A percentile compares a stretch with the other conserved stretches of the same genome.
Evolutionary conservation across 768 basidiomycete genomes (phyloP).

Genomic region (Lactifluus echinatus): DNA sequence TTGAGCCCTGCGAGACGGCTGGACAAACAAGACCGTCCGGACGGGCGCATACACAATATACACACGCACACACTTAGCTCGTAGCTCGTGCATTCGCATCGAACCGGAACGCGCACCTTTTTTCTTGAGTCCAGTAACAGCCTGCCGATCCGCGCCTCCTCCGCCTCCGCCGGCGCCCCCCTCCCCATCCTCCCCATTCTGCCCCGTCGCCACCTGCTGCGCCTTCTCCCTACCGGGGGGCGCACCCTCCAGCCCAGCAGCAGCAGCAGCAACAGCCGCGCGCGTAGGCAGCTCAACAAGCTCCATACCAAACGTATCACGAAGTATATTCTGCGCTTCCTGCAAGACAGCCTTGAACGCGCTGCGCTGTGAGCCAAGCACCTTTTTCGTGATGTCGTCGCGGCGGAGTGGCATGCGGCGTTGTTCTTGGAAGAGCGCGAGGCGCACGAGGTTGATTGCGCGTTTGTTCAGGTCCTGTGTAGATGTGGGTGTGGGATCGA

Average conservation of each 20-base stretch:
- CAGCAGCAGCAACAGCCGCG: slow-evolving; percentile 43
- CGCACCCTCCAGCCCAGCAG: too few relatives aligned
- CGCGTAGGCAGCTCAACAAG: slow-evolving; percentile 68
- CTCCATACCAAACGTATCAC: slow-evolving; percentile 72
- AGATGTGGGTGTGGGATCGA: neutral
- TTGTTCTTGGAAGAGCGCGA: slow-evolving; percentile 77
- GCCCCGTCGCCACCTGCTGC: slow-evolving; percentile 27
- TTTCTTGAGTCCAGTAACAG: slow-evolving; percentile 49
- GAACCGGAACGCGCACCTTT: too few relatives aligned
- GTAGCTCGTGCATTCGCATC: too few relatives aligned
- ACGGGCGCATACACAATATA: neutral
- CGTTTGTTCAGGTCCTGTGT: slow-evolving; percentile 56
- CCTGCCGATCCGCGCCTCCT: too few relatives aligned
- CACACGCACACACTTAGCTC: neutral
- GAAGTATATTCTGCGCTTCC: slow-evolving; percentile 55
- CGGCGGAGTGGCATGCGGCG: slow-evolving; percentile 56
- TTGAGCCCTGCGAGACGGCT: slow-evolving; percentile 55
- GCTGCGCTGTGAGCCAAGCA: slow-evolving; percentile 41
- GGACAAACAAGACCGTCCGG: neutral
- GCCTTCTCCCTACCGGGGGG: slow-evolving; percentile 32
- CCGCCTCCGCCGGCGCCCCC: too few relatives aligned
- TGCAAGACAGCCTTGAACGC: slow-evolving; percentile 58
- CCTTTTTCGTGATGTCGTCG: slow-evolving; percentile 85
- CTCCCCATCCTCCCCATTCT: slow-evolving; percentile 7
- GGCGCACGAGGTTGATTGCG: slow-evolving; percentile 64